Evolutionary conservation across 805 yeast genomes (phyloP).

Genomic region (Wickerhamiella parazyma): DNA sequence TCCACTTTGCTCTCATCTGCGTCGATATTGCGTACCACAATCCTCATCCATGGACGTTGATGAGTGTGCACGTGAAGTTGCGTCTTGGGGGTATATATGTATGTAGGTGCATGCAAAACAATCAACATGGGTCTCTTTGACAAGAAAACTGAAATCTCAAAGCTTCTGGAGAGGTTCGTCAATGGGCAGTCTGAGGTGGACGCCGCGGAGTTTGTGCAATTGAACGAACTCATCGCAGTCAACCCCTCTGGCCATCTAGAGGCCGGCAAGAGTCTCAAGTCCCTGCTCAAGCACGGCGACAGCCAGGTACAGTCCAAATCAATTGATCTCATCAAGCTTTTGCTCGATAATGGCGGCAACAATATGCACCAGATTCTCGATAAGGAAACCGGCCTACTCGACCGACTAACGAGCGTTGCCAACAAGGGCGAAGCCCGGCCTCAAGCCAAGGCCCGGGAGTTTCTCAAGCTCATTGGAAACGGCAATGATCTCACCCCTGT

Average conservation of each 20-base stretch:
- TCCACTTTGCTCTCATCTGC: background rate
- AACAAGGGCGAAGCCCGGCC: conserved; percentile 7
- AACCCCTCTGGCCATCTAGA: background rate
- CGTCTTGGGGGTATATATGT: background rate
- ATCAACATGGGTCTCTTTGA: background rate
- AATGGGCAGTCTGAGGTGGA: conserved; percentile 1
- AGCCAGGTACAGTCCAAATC: background rate
- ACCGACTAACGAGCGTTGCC: background rate
- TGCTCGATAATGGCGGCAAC: conserved; percentile 6
- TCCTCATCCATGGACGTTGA: conserved; percentile 1
- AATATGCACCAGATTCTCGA: conserved; percentile 1
- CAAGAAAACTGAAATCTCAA: conserved; percentile 2
- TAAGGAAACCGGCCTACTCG: conserved; percentile 2
- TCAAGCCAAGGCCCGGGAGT: conserved; percentile 5
- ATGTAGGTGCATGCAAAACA: background rate
- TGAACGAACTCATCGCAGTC: conserved; percentile 5
- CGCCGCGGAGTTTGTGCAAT: conserved; percentile 7
- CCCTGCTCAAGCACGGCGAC: conserved; percentile 1
- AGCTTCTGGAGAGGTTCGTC: conserved; percentile 5
- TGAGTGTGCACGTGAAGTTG: background rate
- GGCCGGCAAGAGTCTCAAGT: conserved; percentile 5
- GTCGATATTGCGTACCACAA: conserved; percentile 3
- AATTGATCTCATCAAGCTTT: conserved; percentile 1
- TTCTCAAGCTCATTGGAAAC: background rate
- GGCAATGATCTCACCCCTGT: background rate